phyloP scores from a whole-genome alignment of 2,329 filamentous ascomycete species.

The Trichophyton equinum region DNA sequence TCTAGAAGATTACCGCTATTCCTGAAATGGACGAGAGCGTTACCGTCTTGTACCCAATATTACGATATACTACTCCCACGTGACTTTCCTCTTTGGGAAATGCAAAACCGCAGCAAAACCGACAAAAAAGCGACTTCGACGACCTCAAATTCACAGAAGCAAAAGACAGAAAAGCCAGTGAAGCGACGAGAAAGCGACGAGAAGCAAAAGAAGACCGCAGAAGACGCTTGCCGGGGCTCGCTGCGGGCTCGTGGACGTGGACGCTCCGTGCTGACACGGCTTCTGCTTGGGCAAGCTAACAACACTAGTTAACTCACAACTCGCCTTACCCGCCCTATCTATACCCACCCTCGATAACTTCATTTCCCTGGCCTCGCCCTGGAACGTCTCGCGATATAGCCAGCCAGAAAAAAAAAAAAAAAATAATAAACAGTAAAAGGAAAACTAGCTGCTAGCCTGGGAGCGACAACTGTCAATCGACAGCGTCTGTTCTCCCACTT shows the following conservation, averaged over 20 bases:
- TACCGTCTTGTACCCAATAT: not conserved
- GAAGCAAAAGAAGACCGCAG: not conserved
- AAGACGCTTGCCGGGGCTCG: not conserved
- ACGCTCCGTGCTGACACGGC: not conserved
- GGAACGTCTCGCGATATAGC: not conserved
- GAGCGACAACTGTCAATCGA: not conserved
- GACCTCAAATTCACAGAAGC: not conserved
- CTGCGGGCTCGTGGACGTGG: not conserved
- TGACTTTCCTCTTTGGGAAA: not conserved
- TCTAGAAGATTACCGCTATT: not conserved
- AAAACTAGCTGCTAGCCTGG: not conserved
- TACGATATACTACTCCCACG: not conserved
- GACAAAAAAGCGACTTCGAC: not conserved
- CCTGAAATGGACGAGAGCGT: not conserved
- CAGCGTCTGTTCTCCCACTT: not conserved
- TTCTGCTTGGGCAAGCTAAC: not conserved
- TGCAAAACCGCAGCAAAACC: not conserved
- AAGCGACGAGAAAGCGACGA: not conserved
- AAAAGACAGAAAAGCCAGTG: not conserved
- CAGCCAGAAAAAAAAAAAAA: not conserved
- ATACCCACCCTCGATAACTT: constrained; percentile 4
- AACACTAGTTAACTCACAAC: not conserved
- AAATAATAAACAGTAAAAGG: not conserved
- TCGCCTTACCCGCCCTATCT: constrained; percentile 4
- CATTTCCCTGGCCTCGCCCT: constrained; percentile 1